Conservation (phyloP, 176 grass and related monocot species). For the Elaeis guineensis region DNA sequence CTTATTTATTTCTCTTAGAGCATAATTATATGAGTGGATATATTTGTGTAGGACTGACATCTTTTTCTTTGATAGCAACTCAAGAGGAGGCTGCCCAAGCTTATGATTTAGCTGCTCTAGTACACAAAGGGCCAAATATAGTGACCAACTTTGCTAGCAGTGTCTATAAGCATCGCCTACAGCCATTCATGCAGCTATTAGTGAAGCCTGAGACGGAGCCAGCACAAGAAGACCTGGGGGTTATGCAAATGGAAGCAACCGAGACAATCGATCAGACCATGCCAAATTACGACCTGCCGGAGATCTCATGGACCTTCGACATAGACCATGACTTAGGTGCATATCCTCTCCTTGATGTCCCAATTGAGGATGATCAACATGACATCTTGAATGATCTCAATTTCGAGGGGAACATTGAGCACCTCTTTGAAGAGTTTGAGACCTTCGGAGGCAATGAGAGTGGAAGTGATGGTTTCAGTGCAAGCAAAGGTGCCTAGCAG, state of each 20-base stretch:
- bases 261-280: not conserved
- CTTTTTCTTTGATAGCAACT: slow-evolving; percentile 39
- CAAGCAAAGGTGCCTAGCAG: not conserved
- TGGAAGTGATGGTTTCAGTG: no score
- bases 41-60: no score
- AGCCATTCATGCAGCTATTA: slow-evolving; percentile 14
- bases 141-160: slow-evolving; percentile 86
- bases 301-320: slow-evolving; percentile 41
- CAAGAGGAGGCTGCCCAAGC: slow-evolving; percentile 93
- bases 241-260: slow-evolving; percentile 1
- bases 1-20: no score
- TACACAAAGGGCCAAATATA: slow-evolving; percentile 61
- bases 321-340: slow-evolving; percentile 32
- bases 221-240: slow-evolving; percentile 18
- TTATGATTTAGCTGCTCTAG: slow-evolving; percentile 93
- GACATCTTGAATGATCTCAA: slow-evolving; percentile 20
- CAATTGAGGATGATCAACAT: slow-evolving; percentile 15
- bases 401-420: slow-evolving; percentile 33
- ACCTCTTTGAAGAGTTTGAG: slow-evolving; percentile 29
- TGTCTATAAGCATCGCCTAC: slow-evolving; percentile 48
- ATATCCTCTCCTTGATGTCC: slow-evolving; percentile 1
- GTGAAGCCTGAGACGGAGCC: no score
- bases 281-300: not conserved
- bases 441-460: not conserved
- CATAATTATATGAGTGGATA: no score